Evolutionary conservation across 1,139 yeast genomes (phyloP).

Genomic region (Scheffersomyces parashehatae): DNA sequence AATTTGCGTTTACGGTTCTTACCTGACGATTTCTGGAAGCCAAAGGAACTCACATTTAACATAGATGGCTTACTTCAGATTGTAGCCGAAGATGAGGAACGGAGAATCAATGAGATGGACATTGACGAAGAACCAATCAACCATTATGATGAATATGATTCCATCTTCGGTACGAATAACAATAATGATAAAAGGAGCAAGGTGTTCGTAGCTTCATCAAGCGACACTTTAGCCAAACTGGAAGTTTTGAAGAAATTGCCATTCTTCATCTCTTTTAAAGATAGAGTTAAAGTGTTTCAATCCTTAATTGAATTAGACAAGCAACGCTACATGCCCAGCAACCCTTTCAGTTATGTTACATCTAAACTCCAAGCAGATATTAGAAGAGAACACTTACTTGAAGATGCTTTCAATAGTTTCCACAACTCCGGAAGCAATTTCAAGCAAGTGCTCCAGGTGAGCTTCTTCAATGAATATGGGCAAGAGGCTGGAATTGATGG

Average conservation of each 20-base stretch:
- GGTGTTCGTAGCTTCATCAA: constrained; percentile 2
- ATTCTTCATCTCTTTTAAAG: constrained; percentile 73
- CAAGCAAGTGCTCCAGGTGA: constrained; percentile 61
- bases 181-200: constrained; percentile 1
- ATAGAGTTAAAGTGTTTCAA: constrained; percentile 74
- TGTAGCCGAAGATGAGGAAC: constrained; percentile 43
- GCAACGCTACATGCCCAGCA: constrained; percentile 13
- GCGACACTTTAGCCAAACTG: constrained; percentile 23
- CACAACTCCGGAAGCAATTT: constrained; percentile 45
- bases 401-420: constrained; percentile 71
- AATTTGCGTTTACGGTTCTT: constrained; percentile 67
- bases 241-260: constrained; percentile 68
- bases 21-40: constrained; percentile 58
- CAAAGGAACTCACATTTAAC: constrained; percentile 27
- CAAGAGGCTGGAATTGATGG: constrained; percentile 93
- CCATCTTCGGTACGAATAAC: neutral
- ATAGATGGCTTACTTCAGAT: constrained; percentile 30
- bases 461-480: constrained; percentile 66
- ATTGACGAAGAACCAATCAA: constrained; percentile 9
- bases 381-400: constrained; percentile 65
- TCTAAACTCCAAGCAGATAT: constrained; percentile 50
- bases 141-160: constrained; percentile 6
- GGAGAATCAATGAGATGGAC: constrained; percentile 15
- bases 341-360: constrained; percentile 16
- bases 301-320: constrained; percentile 58